Base-by-base conservation (phyloP, 106 monocot genomes). In the Cymbidium sinense region DNA sequence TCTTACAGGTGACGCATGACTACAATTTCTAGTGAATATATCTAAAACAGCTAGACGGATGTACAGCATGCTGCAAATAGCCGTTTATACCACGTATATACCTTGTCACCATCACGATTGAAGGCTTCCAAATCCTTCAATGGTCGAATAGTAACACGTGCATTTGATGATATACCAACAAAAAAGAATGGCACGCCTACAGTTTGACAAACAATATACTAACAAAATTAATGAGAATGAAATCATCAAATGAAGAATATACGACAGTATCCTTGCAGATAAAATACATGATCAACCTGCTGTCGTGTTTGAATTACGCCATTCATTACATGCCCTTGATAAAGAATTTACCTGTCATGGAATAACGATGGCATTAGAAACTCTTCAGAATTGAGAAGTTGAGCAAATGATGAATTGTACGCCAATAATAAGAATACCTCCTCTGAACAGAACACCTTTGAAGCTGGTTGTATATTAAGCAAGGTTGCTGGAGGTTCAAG, bases 181-280 rank as follows among this genome's bases (percentile, higher is more conserved):
- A 99, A 78, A 85, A 95, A 95, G 86, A 95, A 99, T 43, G 92
- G 92, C 37, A 86, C 36, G 76, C 80, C 99, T 99, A 87, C 34
- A 58, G 43, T 78, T 50, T 21, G 29, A 73, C 7, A 74, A 61
- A 21, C 12, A 73, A 67, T 25, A 64, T 43, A 51, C 21, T 29
- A 77, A 77, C 9, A 12, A 21, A 27, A 41, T 31, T 35, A 28
- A 47, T 31, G 0, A 20, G 4, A 39, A 69, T 31, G 6, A 25
- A 69, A 15, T 82, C 37, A 27, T 15, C 6, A 34, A 29, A 64
- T 39, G 29, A n/a, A 29, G 29, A 69, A 69, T 10, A 43, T 50
- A 47, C 9, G n/a, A 37, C 1, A 39, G 19, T 0, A 35, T 17
- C 25, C 17, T 41, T 28, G n/a, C 1, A 34, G 23, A 20, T 17